Evolutionary conservation across 2,329 filamentous ascomycete genomes (phyloP).

Genomic region (Scopulariopsis brevicaulis): DNA sequence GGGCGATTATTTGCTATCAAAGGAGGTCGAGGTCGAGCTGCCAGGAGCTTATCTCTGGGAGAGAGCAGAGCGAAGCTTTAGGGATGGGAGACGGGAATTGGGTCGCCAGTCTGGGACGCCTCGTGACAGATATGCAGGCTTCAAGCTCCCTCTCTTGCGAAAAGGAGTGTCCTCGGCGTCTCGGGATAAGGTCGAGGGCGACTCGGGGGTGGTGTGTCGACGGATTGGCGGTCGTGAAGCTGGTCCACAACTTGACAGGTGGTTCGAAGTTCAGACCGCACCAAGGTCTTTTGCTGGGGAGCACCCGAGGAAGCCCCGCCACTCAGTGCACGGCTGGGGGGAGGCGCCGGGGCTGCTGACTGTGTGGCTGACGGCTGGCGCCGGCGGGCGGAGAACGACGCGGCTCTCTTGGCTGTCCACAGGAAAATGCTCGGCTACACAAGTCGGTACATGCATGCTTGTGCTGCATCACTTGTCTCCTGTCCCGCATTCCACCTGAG

Average conservation of each 20-base stretch:
- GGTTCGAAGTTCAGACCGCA: conserved; percentile 1
- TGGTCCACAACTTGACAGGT: conserved; percentile 4
- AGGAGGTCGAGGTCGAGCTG: not conserved
- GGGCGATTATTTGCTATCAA: not conserved
- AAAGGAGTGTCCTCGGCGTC: not conserved
- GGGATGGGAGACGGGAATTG: not conserved
- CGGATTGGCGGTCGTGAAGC: not conserved
- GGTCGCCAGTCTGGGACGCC: not conserved
- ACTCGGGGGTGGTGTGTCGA: conserved; percentile 1
- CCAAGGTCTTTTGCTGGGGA: not conserved
- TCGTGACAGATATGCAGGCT: not conserved
- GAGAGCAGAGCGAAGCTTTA: not conserved
- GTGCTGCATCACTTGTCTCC: too few relatives aligned
- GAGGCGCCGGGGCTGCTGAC: not conserved
- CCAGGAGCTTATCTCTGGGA: not conserved
- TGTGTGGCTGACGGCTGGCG: not conserved
- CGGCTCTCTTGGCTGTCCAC: too few relatives aligned
- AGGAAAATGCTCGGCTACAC: too few relatives aligned
- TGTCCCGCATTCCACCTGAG: too few relatives aligned
- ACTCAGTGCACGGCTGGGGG: not conserved
- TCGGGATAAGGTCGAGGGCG: not conserved
- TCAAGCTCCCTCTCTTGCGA: not conserved
- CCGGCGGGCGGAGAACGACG: too few relatives aligned
- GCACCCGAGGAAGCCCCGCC: not conserved
- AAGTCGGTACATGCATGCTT: too few relatives aligned